A percentile compares a stretch with the other conserved stretches of the same genome.
These are phyloP conservation scores for Madurella mycetomatis DNA, from an alignment of 2,329 filamentous ascomycete species.

Conservation along the genomic window DNA sequence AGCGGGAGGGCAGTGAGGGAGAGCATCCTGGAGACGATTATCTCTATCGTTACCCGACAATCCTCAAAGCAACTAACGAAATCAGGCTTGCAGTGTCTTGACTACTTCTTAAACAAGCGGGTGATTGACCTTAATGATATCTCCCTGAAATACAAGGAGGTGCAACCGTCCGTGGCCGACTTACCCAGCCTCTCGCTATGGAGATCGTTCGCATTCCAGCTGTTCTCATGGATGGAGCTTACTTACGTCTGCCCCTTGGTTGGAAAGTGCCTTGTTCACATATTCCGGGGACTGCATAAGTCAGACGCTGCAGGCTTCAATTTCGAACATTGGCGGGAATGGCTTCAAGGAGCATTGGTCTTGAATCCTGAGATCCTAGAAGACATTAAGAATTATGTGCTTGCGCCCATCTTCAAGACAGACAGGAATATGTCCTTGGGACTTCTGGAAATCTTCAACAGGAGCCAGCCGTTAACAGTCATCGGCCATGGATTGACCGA, in stretches of 20 bases:
- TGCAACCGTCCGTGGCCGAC: constrained; percentile 26
- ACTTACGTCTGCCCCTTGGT: constrained; percentile 56
- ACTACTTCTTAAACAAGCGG: constrained; percentile 60
- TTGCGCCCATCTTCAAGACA: constrained; percentile 57
- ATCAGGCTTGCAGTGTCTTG: constrained; percentile 63
- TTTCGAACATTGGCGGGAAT: constrained; percentile 49
- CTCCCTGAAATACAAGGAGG: constrained; percentile 37
- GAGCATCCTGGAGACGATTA: constrained; percentile 46
- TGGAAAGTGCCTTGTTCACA: constrained; percentile 56
- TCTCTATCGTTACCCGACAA: constrained; percentile 57
- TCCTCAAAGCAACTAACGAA: constrained; percentile 63
- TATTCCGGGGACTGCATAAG: constrained; percentile 47
- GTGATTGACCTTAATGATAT: constrained; percentile 49
- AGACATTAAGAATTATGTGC: constrained; percentile 60
- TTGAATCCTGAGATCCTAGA: constrained; percentile 52
- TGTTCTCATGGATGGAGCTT: constrained; percentile 48
- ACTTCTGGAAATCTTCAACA: constrained; percentile 52
- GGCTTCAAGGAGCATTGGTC: constrained; percentile 49
- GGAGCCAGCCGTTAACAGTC: constrained; percentile 38
- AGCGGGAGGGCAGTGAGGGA: constrained; percentile 38
- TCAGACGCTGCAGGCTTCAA: constrained; percentile 28
- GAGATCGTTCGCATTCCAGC: constrained; percentile 31
- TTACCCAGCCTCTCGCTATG: constrained; percentile 28
- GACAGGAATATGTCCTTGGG: constrained; percentile 49
- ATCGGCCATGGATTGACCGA: constrained; percentile 15